phyloP scores from a whole-genome alignment of 1,284 basidiomycete species.

The Ceratobasidium sp. region DNA sequence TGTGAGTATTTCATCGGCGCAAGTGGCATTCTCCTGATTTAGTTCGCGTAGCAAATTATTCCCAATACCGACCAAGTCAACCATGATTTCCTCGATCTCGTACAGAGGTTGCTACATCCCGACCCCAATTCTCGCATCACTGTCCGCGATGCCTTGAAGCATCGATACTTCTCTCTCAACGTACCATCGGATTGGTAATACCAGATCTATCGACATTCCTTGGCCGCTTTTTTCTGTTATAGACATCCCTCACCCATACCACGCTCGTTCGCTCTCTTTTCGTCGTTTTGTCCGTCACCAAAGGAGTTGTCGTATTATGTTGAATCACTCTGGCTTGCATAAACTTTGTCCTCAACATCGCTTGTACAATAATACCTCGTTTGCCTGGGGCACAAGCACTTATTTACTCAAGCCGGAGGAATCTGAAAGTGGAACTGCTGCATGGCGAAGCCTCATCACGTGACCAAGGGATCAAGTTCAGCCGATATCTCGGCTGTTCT shows the following conservation, averaged over 20 bases:
- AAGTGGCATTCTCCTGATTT: not conserved
- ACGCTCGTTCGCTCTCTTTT: constrained; percentile 39
- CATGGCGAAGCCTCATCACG: no score
- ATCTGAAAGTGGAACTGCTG: not conserved
- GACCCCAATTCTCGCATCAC: constrained; percentile 87
- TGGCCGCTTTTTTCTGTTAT: not conserved
- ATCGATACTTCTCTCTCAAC: constrained; percentile 71
- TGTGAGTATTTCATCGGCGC: constrained; percentile 56
- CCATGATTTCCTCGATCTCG: constrained; percentile 83
- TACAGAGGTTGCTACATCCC: constrained; percentile 86
- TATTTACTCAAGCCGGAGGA: not conserved
- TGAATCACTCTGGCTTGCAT: constrained; percentile 41
- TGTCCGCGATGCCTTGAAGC: constrained; percentile 84
- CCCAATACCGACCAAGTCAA: constrained; percentile 73
- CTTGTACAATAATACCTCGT: constrained; percentile 40
- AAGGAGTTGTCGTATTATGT: constrained; percentile 41
- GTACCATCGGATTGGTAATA: constrained; percentile 44
- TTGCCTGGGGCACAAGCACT: constrained; percentile 40
- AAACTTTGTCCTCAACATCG: constrained; percentile 32
- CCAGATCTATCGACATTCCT: constrained; percentile 20
- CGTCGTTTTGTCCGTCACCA: constrained; percentile 26
- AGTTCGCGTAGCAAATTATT: constrained; percentile 75
- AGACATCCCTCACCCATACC: constrained; percentile 34
- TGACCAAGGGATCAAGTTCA: not conserved
- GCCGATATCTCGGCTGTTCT: not conserved